phyloP scores from a whole-genome alignment of 352 stramenopile species.

The Globisporangium polare region DNA sequence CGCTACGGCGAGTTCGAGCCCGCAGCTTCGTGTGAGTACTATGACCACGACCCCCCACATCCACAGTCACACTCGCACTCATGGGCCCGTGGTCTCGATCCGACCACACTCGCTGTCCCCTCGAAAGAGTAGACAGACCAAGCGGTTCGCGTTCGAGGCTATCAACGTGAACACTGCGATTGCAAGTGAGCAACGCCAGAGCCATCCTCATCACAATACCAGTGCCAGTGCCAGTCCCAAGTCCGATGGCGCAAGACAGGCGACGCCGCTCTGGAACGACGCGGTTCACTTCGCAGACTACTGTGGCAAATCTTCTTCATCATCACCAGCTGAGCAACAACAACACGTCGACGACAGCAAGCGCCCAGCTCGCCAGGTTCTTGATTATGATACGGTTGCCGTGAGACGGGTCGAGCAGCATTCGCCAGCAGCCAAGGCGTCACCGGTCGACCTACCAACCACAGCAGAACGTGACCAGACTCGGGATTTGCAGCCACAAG shows the following conservation, averaged over 20 bases:
- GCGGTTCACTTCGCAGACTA: not conserved
- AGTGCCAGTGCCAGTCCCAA: not conserved
- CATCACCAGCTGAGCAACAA: not conserved
- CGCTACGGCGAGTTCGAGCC: not conserved
- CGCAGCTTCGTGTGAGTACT: not conserved
- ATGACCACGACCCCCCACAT: not conserved
- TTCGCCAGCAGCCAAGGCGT: not conserved
- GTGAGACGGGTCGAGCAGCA: not conserved
- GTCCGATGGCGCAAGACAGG: slow-evolving; percentile 2
- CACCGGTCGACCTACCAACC: not conserved
- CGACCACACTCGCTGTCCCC: slow-evolving; percentile 6
- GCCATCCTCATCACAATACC: not conserved
- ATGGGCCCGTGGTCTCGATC: slow-evolving; percentile 8
- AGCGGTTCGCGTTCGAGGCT: slow-evolving; percentile 3
- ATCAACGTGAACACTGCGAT: not conserved
- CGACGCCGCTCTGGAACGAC: not conserved
- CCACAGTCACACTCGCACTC: not conserved
- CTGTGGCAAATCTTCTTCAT: not conserved
- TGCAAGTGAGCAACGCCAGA: not conserved
- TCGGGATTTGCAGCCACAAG: not conserved
- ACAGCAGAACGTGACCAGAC: not conserved
- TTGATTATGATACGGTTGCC: not conserved
- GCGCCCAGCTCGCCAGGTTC: not conserved
- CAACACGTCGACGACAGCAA: not conserved
- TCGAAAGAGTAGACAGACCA: slow-evolving; percentile 8